A percentile compares a stretch with the other conserved stretches of the same genome.
Conservation (phyloP, 768 basidiomycete genomes). For the Royoungia palumana region DNA sequence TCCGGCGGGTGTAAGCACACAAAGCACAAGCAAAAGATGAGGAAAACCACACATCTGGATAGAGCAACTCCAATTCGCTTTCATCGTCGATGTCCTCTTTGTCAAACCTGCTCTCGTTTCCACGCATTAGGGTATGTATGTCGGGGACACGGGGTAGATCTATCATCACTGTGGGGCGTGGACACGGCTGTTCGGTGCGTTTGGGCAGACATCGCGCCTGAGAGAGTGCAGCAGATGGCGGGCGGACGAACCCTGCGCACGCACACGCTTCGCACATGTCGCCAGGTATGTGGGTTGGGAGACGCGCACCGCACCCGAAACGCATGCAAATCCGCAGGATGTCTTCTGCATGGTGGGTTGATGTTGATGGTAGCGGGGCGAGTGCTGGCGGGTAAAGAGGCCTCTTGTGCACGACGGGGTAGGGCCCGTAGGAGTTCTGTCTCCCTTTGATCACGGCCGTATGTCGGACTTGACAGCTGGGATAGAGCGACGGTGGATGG, state of each 20-base stretch:
- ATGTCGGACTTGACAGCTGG: slow-evolving; percentile 8
- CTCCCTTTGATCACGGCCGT: neutral
- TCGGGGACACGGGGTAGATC: too few species aligned
- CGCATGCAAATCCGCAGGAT: slow-evolving; percentile 10
- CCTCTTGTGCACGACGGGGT: neutral
- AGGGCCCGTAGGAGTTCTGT: neutral
- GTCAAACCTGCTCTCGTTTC: too few species aligned
- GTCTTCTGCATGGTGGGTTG: too few species aligned
- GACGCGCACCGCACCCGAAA: slow-evolving; percentile 15
- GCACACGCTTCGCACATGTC: slow-evolving; percentile 15
- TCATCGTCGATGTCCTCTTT: neutral
- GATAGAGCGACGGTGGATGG: slow-evolving; percentile 1
- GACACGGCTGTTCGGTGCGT: too few species aligned
- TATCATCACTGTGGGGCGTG: too few species aligned
- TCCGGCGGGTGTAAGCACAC: slow-evolving; percentile 2
- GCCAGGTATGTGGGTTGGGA: slow-evolving; percentile 1
- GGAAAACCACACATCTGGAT: slow-evolving; percentile 21
- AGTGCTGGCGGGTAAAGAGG: too few species aligned
- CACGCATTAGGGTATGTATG: too few species aligned
- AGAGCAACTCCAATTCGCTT: slow-evolving; percentile 14
- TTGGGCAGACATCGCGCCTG: too few species aligned
- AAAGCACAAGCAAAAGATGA: neutral
- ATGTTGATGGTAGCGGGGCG: too few species aligned
- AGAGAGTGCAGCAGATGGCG: neutral
- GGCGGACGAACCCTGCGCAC: slow-evolving; percentile 5